phyloP scores from a whole-genome alignment of 163 green algal genomes.

The Scenedesmus sp. region DNA sequence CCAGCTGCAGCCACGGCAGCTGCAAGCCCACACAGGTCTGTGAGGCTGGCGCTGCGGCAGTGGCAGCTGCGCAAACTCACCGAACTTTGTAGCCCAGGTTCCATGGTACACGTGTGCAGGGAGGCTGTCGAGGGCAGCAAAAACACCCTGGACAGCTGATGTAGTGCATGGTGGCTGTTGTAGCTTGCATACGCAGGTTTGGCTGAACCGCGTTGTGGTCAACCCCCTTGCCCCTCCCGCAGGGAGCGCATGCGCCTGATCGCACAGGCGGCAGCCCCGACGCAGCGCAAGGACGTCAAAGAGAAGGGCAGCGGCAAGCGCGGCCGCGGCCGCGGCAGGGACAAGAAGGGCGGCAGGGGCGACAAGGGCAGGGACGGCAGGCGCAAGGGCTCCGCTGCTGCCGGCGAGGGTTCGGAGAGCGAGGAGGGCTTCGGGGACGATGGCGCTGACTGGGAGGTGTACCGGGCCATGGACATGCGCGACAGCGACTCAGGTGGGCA shows the following conservation, averaged over 20 bases:
- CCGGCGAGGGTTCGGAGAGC: background rate
- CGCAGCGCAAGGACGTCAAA: constrained; percentile 3
- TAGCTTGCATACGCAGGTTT: background rate
- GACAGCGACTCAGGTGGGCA: constrained; percentile 47
- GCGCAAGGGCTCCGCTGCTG: background rate
- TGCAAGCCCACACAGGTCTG: no score
- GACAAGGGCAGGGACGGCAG: constrained; percentile 11
- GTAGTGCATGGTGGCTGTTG: no score
- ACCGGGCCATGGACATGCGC: constrained; percentile 60
- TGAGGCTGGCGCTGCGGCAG: no score
- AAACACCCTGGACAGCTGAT: no score
- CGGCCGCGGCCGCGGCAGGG: constrained; percentile 3
- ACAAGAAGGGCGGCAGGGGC: background rate
- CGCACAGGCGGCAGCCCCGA: constrained; percentile 52
- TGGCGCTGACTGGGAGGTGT: constrained; percentile 66
- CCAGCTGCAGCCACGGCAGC: no score
- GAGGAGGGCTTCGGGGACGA: constrained; percentile 65
- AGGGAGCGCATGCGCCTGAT: constrained; percentile 64
- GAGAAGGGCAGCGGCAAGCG: constrained; percentile 11
- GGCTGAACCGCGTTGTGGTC: background rate
- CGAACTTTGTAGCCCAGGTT: no score
- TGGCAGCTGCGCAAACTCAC: no score
- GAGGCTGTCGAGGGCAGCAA: no score
- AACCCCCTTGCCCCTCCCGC: background rate
- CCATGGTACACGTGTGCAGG: no score